Evolutionary conservation across 1,139 yeast genomes (phyloP), one percentile per base, ranked within the genome.

Genomic region (Pichia norvegensis): DNA sequence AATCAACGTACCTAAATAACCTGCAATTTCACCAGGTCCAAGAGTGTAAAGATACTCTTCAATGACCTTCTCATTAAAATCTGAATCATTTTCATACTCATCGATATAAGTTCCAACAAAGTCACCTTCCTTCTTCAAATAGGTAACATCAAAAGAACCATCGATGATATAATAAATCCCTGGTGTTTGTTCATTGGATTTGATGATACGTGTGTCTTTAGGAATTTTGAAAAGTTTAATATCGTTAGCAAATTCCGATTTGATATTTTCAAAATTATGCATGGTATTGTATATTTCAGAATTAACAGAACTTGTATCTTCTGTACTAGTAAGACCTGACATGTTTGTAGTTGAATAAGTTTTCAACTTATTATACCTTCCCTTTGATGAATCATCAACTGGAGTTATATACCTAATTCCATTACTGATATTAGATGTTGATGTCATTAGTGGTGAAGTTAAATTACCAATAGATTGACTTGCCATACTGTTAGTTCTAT

Each of bases 91-190:
- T 21, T 41, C 63, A 3, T 39, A 36, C 22, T 47, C 51, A 36
- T 64, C 64, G 10, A 62, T 52, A 25, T 45, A 42, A 29, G 61
- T 66, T 17, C 55, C 53, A 29, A 51, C 43, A 23, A 43, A 48
- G 29, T 47, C 55, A 35, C 49, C 48, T 20, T 53, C 50, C 4
- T 54, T 51, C 35, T 59, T 58, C 29, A 59, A 59, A 50, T 72
- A 70, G 5, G 74, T 69, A 0, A 85, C 85, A 44, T 84, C 90
- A 38, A 88, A 66, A 9, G 71, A 61, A 2, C 97, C 97, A 47
- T 82, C 83, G 42, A 90, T 76, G 8, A 92, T 81, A 59, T 83
- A 88, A 59, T 71, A 86, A 14, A 92, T 61, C 0, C 97, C 98
- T 0, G 83, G 76, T 41, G 81, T 76, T 44, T 74, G 74, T 8